Evolutionary conservation across 2,329 filamentous ascomycete genomes (phyloP).

Genomic region (Aureobasidium sp.): DNA sequence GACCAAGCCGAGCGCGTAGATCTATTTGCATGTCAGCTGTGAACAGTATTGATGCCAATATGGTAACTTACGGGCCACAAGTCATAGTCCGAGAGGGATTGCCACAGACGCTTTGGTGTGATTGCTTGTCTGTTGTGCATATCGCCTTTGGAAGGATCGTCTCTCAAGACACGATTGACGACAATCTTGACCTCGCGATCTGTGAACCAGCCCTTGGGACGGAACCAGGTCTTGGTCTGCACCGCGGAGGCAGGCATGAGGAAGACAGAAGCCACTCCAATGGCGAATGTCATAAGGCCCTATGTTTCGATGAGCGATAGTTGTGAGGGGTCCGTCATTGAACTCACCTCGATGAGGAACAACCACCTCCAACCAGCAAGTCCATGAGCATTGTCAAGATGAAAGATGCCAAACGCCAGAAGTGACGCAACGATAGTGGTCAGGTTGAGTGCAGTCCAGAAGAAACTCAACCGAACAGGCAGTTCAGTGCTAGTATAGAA

Average conservation of each 20-base stretch:
- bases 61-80: constrained; percentile 37
- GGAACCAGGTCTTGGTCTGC: constrained; percentile 26
- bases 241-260: constrained; percentile 35
- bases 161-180: constrained; percentile 37
- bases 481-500: constrained; percentile 41
- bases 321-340: constrained; percentile 48
- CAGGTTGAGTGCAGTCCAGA: constrained; percentile 21
- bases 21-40: constrained; percentile 24
- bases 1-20: constrained; percentile 47
- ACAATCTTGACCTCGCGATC: constrained; percentile 28
- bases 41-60: constrained; percentile 50
- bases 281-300: constrained; percentile 26
- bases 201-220: constrained; percentile 53
- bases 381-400: constrained; percentile 22
- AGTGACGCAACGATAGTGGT: constrained; percentile 27
- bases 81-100: constrained; percentile 52
- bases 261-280: neutral
- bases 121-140: constrained; percentile 57
- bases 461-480: constrained; percentile 37
- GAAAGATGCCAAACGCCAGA: constrained; percentile 25
- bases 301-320: constrained; percentile 21
- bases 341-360: constrained; percentile 25
- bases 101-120: constrained; percentile 44
- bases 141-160: constrained; percentile 48
- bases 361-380: constrained; percentile 24